Evolutionary conservation across 495 filamentous ascomycete genomes (phyloP), one percentile per base, ranked within the genome.

Genomic region (Daldinia grandis): DNA sequence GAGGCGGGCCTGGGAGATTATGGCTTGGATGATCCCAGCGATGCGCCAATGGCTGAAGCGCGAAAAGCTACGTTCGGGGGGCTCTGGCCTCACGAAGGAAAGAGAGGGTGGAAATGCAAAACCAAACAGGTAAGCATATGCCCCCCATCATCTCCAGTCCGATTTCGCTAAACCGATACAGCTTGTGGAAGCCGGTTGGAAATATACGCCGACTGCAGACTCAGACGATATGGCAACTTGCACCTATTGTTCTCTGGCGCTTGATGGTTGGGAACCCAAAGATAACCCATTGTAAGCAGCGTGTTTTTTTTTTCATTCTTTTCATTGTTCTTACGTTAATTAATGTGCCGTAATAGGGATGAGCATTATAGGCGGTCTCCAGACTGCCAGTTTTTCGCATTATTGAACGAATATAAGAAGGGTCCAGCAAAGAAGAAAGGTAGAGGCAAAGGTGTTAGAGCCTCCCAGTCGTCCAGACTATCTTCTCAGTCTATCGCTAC

Each of bases 161-260:
- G 7, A 15, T 44, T n/a, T 58, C 58, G 62, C 79, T 81, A 68
- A 81, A 59, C 31, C 24, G 40, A 9, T 49, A 42, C 70, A 98
- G 94, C 92, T 98, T 86, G 91, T 92, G 42, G 91, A 93, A 61
- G 92, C 92, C 6, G 95, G 95, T 15, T 99, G 94, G 93, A 93
- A 91, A 76, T 97, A 94, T 78, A 93, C 92, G 35, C 95, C 95
- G 0, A 92, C 85, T 1, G 82, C 85, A 35, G 93, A 94, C 35
- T 90, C 87, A 28, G 87, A 92, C 59, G 95, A 99, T 78, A 88
- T 93, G 77, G 92, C 91, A 3, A 94, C 87, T 12, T 99, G 95
- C 76, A 87, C 89, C 17, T 98, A 98, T 78, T 99, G 95, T 78
- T 86, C 87, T 37, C 78, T 98, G 30, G 91, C 88, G 31, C 85